Base-by-base conservation (phyloP, 768 basidiomycete species). In the Atractiella rhizophila region DNA sequence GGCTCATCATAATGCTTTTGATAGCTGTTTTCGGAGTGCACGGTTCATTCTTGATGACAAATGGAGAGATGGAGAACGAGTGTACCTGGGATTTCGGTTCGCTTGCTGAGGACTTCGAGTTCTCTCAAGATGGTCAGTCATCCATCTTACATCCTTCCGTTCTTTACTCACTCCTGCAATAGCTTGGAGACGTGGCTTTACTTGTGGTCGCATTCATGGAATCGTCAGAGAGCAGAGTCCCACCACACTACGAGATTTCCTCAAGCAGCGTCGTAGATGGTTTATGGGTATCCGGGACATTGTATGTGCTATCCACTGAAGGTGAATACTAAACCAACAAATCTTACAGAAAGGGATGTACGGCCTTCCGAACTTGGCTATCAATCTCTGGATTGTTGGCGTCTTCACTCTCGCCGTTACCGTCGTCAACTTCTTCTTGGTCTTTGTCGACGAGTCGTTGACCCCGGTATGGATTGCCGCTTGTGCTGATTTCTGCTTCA, bases 201-300 rank as follows among this genome's bases (percentile, higher is more conserved):
- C 55, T 7, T 54, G 51, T 32, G 55, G 55, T 23, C 49, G 55
- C 15, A 51, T 56, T 27, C 53, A 56, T 51, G 54, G 54, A 40
- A 50, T 56, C 45, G 51, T 56, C 24, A 51, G 54, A 36, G 54
- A 56, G 47, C 54, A 54, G 46, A 51, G 49, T 36, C 55, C 55
- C 15, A 50, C 48, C 12, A 56, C 55, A 18, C 48, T 56, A 3
- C 51, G 51, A 28, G 55, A 56, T 46, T 56, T 56, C 52, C 52
- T 56, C 44, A 56, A 56, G 55, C 55, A 56, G 48, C 55, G 55
- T 51, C 51, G 55, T 37, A 49, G 55, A 46, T 56, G 55, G 55
- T 56, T 54, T 50, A 53, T 56, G 50, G 51, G 51, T 43, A 53
- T 55, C 12, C 37, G 53, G 31, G 36, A 28, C 18, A 30, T 28